Evolutionary conservation across 768 basidiomycete species (phyloP).

Genomic region (Suillus cothurnatus): DNA sequence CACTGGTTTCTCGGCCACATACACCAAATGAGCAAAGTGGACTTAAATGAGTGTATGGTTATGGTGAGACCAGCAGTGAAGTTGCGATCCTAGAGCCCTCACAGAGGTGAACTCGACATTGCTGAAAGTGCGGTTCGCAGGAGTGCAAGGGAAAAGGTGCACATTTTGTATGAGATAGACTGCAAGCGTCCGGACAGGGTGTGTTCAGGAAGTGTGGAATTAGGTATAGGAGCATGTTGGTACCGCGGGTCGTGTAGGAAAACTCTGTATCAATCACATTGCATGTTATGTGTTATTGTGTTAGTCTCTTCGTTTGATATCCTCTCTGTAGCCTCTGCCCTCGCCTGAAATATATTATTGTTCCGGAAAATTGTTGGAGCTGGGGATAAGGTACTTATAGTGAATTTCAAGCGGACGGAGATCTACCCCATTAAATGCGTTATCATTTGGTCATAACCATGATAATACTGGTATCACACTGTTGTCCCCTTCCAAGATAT

Average conservation of each 20-base stretch:
- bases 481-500: too few relatives aligned
- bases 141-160: constrained; percentile 84
- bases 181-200: constrained; percentile 76
- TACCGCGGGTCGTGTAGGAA: background rate
- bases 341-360: background rate
- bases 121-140: constrained; percentile 80
- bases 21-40: constrained; percentile 27
- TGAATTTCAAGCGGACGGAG: background rate
- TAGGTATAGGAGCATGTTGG: constrained; percentile 9
- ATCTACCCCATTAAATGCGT: background rate
- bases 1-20: constrained; percentile 24
- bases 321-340: background rate
- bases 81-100: constrained; percentile 39
- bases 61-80: constrained; percentile 26
- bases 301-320: background rate
- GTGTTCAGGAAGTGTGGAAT: constrained; percentile 61
- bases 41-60: constrained; percentile 32
- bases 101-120: constrained; percentile 72
- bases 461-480: too few relatives aligned
- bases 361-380: background rate
- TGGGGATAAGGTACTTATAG: background rate
- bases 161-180: constrained; percentile 68
- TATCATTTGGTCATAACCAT: background rate
- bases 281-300: background rate
- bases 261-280: background rate